A percentile compares a stretch with the other conserved stretches of the same genome.
These are phyloP conservation scores for Pseudoscleropodium purum DNA, from an alignment of 225 moss, liverwort and hornwort species.

Conservation along the genomic window DNA sequence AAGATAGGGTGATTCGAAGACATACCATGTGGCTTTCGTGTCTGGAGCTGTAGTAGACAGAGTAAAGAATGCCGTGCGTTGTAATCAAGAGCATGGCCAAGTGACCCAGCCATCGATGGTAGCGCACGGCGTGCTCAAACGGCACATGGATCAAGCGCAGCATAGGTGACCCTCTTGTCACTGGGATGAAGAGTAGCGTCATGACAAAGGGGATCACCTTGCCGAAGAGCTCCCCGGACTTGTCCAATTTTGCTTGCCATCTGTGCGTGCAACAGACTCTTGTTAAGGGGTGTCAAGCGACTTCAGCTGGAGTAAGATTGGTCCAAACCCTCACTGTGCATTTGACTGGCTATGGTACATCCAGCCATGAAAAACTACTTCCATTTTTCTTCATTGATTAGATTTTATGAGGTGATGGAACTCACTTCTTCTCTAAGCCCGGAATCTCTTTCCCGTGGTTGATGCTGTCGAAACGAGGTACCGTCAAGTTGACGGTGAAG, in stretches of 20 bases:
- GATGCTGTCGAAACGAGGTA: slow-evolving; percentile 41
- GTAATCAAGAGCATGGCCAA: slow-evolving; percentile 26
- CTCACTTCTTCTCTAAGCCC: slow-evolving; percentile 36
- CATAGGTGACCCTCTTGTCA: slow-evolving; percentile 56
- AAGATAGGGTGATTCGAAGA: background rate
- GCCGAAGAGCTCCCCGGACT: slow-evolving; percentile 30
- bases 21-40: slow-evolving; percentile 24
- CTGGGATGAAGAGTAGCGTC: slow-evolving; percentile 37
- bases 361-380: background rate
- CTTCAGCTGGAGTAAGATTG: background rate
- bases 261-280: background rate
- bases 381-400: background rate
- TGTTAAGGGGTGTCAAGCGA: background rate
- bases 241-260: slow-evolving; percentile 40
- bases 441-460: slow-evolving; percentile 19
- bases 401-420: background rate
- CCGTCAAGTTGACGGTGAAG: slow-evolving; percentile 29
- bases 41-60: slow-evolving; percentile 8
- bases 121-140: slow-evolving; percentile 66
- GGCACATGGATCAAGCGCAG: slow-evolving; percentile 44
- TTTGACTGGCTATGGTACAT: background rate
- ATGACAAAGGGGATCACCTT: slow-evolving; percentile 26
- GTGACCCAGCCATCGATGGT: slow-evolving; percentile 66
- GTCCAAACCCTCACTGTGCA: background rate
- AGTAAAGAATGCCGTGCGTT: slow-evolving; percentile 14